phyloP scores from a whole-genome alignment of 73 alveolate genomes.

The Breviolum minutum region DNA sequence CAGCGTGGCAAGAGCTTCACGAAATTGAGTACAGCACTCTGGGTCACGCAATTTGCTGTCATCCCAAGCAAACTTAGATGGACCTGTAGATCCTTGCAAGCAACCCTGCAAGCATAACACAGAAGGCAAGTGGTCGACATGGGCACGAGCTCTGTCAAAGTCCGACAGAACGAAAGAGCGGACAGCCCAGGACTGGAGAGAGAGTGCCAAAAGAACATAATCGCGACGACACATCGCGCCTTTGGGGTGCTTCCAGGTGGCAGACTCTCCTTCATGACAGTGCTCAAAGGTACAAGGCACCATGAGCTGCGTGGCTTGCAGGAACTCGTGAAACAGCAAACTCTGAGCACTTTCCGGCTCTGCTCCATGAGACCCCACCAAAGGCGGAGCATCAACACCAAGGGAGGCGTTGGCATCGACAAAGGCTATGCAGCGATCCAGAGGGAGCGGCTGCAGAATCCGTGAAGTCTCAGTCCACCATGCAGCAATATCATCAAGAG shows the following conservation, averaged over 20 bases:
- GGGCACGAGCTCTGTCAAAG: not conserved
- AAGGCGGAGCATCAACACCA: not conserved
- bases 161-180: not conserved
- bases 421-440: not conserved
- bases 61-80: not conserved
- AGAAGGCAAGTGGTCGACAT: not conserved
- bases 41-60: not conserved
- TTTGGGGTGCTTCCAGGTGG: not conserved
- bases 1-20: not conserved
- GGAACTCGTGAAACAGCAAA: too few species aligned
- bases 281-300: not conserved
- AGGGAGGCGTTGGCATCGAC: not conserved
- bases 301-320: not conserved
- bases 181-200: not conserved
- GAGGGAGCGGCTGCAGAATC: not conserved
- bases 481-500: not conserved
- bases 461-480: not conserved
- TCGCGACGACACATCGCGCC: not conserved
- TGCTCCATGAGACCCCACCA: not conserved
- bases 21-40: not conserved
- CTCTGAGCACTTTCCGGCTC: not conserved
- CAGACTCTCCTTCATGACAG: not conserved
- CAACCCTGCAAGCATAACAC: not conserved
- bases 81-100: not conserved
- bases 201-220: not conserved